phyloP scores from a whole-genome alignment of 140 eudicot species.

The Ambrosia hybrid region DNA sequence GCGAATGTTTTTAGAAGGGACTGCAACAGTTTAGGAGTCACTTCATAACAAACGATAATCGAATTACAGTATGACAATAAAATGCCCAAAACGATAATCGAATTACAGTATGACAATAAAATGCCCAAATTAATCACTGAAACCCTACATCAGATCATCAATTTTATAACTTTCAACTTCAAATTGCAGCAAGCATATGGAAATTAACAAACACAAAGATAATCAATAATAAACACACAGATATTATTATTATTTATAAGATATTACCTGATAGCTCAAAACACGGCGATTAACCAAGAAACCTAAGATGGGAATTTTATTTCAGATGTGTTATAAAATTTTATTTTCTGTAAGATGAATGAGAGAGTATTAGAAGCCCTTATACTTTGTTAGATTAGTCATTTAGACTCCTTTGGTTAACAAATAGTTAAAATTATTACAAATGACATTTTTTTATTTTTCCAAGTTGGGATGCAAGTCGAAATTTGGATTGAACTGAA shows the following conservation, averaged over 20 bases:
- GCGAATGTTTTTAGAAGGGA: too few relatives aligned
- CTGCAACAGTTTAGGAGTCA: too few relatives aligned
- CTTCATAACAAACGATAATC: too few relatives aligned
- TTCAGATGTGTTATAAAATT: not conserved
- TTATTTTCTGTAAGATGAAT: not conserved
- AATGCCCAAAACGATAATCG: not conserved
- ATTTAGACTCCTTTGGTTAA: not conserved
- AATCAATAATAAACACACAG: not conserved
- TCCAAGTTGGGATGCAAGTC: too few relatives aligned
- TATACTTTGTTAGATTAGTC: not conserved
- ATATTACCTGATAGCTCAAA: conserved; percentile 18
- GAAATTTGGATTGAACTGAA: too few relatives aligned
- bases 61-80: too few relatives aligned
- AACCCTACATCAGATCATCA: conserved; percentile 22
- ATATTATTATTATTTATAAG: not conserved
- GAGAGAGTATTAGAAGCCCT: not conserved
- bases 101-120: not conserved
- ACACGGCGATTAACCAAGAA: conserved; percentile 22
- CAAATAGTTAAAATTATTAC: too few relatives aligned
- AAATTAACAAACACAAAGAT: not conserved
- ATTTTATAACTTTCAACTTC: not conserved
- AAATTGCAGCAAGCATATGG: not conserved
- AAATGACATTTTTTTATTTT: too few relatives aligned
- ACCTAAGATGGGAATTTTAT: conserved; percentile 1
- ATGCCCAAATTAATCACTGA: not conserved